Conservation (phyloP, 768 basidiomycete species). For the Lentinula aciculospora region DNA sequence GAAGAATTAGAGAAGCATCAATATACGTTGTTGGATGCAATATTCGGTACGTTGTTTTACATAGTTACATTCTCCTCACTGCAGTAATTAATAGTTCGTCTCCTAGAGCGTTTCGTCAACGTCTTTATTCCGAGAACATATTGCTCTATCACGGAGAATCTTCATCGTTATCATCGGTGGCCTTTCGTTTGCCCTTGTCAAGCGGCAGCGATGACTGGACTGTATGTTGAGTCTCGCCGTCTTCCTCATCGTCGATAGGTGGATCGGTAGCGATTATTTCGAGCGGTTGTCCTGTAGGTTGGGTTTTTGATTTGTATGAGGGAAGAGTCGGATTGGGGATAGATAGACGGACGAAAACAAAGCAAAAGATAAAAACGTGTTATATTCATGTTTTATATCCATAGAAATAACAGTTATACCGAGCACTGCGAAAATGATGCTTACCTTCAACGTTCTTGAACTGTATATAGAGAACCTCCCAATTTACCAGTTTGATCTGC, state of each 20-base stretch:
- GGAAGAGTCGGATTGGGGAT: neutral
- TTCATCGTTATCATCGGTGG: slow-evolving; percentile 19
- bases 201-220: slow-evolving; percentile 15
- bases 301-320: neutral
- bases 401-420: neutral
- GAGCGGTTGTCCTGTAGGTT: slow-evolving; percentile 43
- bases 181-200: slow-evolving; percentile 66
- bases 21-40: neutral
- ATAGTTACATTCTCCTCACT: neutral
- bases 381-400: neutral
- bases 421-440: slow-evolving; percentile 16
- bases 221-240: slow-evolving; percentile 4
- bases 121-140: neutral
- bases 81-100: neutral
- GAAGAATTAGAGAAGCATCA: no score
- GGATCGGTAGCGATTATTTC: slow-evolving; percentile 58
- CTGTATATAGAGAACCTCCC: slow-evolving; percentile 66
- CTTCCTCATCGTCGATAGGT: slow-evolving; percentile 42
- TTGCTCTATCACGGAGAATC: neutral
- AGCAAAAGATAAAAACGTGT: neutral
- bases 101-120: neutral
- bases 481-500: slow-evolving; percentile 49
- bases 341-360: neutral
- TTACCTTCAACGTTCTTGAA: slow-evolving; percentile 61
- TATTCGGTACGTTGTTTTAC: no score